A percentile compares a stretch with the other conserved stretches of the same genome.
Evolutionary conservation across 306 rosid genomes (phyloP).

Genomic region (Prunus mongolica): DNA sequence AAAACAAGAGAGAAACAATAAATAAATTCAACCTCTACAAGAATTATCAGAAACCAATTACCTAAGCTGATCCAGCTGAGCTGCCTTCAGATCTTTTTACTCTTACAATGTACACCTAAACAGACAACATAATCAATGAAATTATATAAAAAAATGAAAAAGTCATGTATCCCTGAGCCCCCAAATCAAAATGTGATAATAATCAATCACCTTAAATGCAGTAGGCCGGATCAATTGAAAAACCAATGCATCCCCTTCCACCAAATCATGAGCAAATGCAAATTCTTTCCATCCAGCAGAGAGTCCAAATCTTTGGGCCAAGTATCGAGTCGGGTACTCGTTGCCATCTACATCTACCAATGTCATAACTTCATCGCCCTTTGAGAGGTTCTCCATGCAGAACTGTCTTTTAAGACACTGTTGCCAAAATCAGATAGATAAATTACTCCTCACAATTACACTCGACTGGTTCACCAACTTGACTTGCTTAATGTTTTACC

Average conservation of each 20-base stretch:
- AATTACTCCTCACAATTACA: too few relatives aligned
- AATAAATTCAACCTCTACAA: not conserved
- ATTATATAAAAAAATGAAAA: not conserved
- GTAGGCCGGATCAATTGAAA: constrained; percentile 49
- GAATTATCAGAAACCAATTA: not conserved
- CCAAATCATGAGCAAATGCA: constrained; percentile 48
- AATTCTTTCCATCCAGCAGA: constrained; percentile 65
- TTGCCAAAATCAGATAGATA: not conserved
- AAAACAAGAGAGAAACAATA: not conserved
- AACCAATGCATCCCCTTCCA: constrained; percentile 66
- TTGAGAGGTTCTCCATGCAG: constrained; percentile 42
- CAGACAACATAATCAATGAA: constrained; percentile 12
- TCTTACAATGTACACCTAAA: constrained; percentile 61
- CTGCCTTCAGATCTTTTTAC: constrained; percentile 36
- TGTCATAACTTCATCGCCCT: constrained; percentile 28
- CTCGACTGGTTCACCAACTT: too few relatives aligned
- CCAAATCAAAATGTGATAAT: too few relatives aligned
- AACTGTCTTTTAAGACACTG: constrained; percentile 44
- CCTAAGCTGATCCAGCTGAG: not conserved
- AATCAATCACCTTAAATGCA: constrained; percentile 40
- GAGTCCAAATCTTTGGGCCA: constrained; percentile 37
- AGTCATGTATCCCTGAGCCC: not conserved
- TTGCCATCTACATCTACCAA: constrained; percentile 42
- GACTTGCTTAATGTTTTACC: constrained; percentile 21
- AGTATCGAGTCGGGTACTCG: constrained; percentile 36